Base-by-base conservation (phyloP, 129 eudicot species). In the Flaveria sonorensis region DNA sequence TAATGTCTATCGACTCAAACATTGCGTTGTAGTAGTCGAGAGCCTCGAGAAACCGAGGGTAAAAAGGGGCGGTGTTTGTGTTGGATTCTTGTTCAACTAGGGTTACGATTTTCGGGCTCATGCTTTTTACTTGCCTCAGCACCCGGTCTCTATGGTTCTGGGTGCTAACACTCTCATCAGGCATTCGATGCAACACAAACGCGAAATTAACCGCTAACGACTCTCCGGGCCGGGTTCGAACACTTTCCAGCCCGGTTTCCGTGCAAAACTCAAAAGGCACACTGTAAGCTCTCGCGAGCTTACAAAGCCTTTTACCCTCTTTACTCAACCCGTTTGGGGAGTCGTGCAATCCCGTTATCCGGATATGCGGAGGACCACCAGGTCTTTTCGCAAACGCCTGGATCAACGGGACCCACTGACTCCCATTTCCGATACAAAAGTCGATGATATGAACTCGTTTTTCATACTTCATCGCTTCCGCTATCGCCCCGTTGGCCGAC, bases 401-500 rank as follows among this genome's bases (percentile, higher is more conserved):
- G 81, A 92, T 87, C 21, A 92, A 82, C 28, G 97, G 87, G 60
- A 89, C 82, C 97, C 97, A 92, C n/a, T 92, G 97, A 73, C 91
- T 92, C 82, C 97, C 97, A 7, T 89, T 91, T 15, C 84, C 88
- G 43, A 92, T 83, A 48, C 80, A 83, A 75, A 87, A 92, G 63
- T 92, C 97, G 9, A 92, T 60, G 55, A 92, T 89, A 71, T 92
- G 97, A 42, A 92, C 88, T 18, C 81, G 77, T 26, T 77, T 80
- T 43, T 92, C 96, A 36, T 74, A 68, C 81, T 89, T 89, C 91
- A 86, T 84, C 5, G 97, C 93, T 66, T 92, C 97, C 1, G 96
- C 96, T 52, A 92, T 92, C 43, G 97, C 96, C 4, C 96, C 96
- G 26, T 92, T 92, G 18, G 97, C 92, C 0, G 97, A 87, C 96